Evolutionary conservation across 2,329 filamentous ascomycete genomes (phyloP).

Genomic region (Xylariaceae sp.): DNA sequence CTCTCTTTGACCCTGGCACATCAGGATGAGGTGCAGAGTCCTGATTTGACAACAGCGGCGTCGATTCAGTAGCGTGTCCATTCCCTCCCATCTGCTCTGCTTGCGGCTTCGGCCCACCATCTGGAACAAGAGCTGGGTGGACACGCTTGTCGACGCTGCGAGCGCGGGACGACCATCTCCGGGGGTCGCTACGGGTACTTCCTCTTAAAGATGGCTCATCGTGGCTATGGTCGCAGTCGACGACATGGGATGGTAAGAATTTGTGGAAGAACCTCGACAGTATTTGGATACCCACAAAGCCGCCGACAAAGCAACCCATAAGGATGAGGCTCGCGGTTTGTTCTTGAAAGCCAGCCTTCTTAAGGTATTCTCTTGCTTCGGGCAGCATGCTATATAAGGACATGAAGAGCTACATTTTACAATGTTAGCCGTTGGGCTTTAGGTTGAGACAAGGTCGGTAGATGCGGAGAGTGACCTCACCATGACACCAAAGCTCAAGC

Average conservation of each 20-base stretch:
- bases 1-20: constrained; percentile 37
- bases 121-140: constrained; percentile 22
- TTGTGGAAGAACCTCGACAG: constrained; percentile 76
- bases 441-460: neutral
- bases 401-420: constrained; percentile 75
- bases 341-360: constrained; percentile 70
- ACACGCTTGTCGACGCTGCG: constrained; percentile 34
- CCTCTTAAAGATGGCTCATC: constrained; percentile 54
- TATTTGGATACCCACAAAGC: constrained; percentile 77
- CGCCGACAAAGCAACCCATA: constrained; percentile 72
- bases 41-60: constrained; percentile 53
- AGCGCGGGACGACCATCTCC: constrained; percentile 36
- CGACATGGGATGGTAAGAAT: constrained; percentile 78
- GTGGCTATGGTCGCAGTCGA: constrained; percentile 80
- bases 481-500: constrained; percentile 96
- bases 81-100: constrained; percentile 27
- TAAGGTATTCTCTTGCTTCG: constrained; percentile 79
- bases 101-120: constrained; percentile 19
- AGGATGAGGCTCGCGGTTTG: constrained; percentile 72
- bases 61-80: constrained; percentile 50
- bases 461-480: constrained; percentile 55
- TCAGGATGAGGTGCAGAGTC: constrained; percentile 35
- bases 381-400: constrained; percentile 93
- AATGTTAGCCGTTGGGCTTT: neutral
- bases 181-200: constrained; percentile 36